Evolutionary conservation across 2,329 filamentous ascomycete species (phyloP), one percentile per base, ranked within the genome.

Genomic region (Fulvia fulva): DNA sequence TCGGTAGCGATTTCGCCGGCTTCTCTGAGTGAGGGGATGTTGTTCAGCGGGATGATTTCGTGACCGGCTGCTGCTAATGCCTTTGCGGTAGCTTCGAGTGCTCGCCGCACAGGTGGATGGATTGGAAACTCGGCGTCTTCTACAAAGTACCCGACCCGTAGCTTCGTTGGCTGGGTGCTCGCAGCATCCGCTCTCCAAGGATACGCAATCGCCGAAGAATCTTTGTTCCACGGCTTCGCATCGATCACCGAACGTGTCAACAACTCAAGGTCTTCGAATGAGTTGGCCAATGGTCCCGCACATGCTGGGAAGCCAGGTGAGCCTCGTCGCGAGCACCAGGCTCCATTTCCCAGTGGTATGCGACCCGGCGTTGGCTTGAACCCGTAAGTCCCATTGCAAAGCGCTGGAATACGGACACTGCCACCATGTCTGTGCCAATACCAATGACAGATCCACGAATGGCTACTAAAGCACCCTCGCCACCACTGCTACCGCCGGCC

Each of bases 401-500:
- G 91, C 56, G 96, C 89, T 73, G 89, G 93, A 71, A 97, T 94
- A 67, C 87, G 85, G 69, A 95, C 87, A 56, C 74, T 78, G 1
- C 80, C 80, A 1, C 78, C 80, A 47, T 78, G 70, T 88, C 86
- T 0, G 85, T 87, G 0, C 83, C 84, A 19, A 87, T 77, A 1
- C 86, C 86, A 1, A 88, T 66, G 53, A 83, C 76, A 30, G 76
- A 81, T 0, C 85, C 85, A 26, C 78, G 76, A 75, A 87, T 79
- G 4, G 80, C 81, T 21, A 87, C 65, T 9, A 87, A 70, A 0
- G 81, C 83, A 0, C 80, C 85, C 68, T 88, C 86, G 12, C 87
- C 87, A 11, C 87, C 87, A 0, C 82, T 84, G 9, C 81, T 84
- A 1, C 88, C 87, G 5, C 87, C 87, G 0, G 84, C 79, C 0